Evolutionary conservation across 306 rosid genomes (phyloP), one percentile per base, ranked within the genome.

Genomic region (Biancaea sappan): DNA sequence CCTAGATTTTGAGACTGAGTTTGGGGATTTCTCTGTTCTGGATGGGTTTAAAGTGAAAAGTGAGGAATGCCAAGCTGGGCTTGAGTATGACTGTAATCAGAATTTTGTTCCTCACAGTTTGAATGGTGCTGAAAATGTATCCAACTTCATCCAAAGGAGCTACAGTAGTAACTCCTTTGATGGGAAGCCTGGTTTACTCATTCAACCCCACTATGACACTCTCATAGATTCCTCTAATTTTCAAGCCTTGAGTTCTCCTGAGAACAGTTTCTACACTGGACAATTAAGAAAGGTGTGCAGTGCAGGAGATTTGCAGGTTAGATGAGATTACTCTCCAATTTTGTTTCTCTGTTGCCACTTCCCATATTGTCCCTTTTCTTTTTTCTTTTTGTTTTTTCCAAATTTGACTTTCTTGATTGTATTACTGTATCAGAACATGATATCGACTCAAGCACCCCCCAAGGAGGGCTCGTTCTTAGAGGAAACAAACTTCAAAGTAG

Each of bases 261-360:
- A 90, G 62, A 81, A 59, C 40, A 54, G 38, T 57, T 77, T 85
- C 58, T 73, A 85, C 61, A 5, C 32, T 2, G 85, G 85, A 6
- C 88, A 93, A 78, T 73, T 86, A 73, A 88, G 91, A 18, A 84
- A 88, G 61, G 94, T 71, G 11, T 89, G 79, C 74, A 89, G 96
- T 81, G 66, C 97, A 6, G 89, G 96, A 62, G 98, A 91, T 79
- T 89, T 90, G 71, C 97, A 91, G 87, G 99, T 91, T 56, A 51
- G 70, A n/a, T n/a, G n/a, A n/a, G n/a, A 24, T 57, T 31, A 32
- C 26, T 37, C 24, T 4, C 43, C 8, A 37, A 8, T 35, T 3
- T 2, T 28, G 16, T 1, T 15, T 25, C 8, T 2, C 8, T 24
- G 5, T 11, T n/a, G n/a, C n/a, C n/a, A n/a, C n/a, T n/a, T 9